Evolutionary conservation across 2,329 filamentous ascomycete genomes (phyloP), one percentile per base, ranked within the genome.

Genomic region (Ascochyta viciae-villosae): DNA sequence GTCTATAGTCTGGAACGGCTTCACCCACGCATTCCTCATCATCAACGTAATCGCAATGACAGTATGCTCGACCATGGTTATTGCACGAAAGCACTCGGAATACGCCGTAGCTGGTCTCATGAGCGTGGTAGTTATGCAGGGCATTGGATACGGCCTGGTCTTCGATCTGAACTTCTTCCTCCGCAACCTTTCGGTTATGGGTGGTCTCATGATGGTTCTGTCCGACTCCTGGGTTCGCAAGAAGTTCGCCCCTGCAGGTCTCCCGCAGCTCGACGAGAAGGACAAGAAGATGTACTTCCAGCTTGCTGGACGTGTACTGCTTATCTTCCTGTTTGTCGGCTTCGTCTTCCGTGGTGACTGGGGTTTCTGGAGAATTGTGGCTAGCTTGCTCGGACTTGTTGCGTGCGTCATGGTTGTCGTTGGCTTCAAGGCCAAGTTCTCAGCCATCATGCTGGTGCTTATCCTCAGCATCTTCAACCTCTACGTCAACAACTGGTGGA

Each of bases 211-310:
- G 69, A 98, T 99, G 95, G 95, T 99, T 19, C 85, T 99, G 43
- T 97, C 93, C 37, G 95, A 99, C 81, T 96, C 91, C 54, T 98
- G 94, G 92, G 92, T 97, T 63, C 90, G 93, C 80, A 98, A 98
- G 87, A 91, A 88, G 77, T 96, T 97, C 81, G 94, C 93, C 3
- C 96, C 96, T 61, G 95, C 95, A 43, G 95, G 95, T 43, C 85
- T 99, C 49, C 95, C 95, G 44, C 87, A 91, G 77, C 86, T 99
- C 49, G 95, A 98, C 75, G 95, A 99, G 84, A 98, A 98, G 87
- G 95, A 99, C 78, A 91, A 93, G 80, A 99, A 98, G 86, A 98
- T 98, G 94, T 99, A 99, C 84, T 96, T 99, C 81, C 95, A 98
- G 86, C 89, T 99, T 60, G 95, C 95, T 65, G 95, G 95, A 33